Conservation (phyloP, 108 stramenopile genomes). For the Nitzschia palea region DNA sequence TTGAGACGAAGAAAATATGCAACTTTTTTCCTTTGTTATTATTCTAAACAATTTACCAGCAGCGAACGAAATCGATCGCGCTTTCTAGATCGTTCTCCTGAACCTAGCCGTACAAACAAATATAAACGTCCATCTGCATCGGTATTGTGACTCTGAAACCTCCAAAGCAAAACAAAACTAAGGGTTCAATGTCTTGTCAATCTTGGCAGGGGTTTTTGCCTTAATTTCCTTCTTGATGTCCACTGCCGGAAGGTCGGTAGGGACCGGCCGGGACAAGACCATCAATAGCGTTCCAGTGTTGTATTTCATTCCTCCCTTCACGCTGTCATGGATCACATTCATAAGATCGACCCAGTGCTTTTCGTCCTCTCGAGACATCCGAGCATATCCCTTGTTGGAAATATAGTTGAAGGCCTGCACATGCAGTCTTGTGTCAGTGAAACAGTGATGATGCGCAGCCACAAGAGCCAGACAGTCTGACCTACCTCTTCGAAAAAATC, state of each 20-base stretch:
- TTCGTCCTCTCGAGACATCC: constrained; percentile 81
- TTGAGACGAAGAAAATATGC: too few species aligned
- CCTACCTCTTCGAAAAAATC: constrained; percentile 86
- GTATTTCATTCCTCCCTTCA: constrained; percentile 89
- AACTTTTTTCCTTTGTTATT: too few species aligned
- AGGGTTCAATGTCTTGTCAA: constrained; percentile 45
- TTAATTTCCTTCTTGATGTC: constrained; percentile 36
- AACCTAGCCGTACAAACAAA: neutral
- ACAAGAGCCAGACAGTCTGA: neutral
- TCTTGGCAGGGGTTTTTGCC: constrained; percentile 31
- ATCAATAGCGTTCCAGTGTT: constrained; percentile 87
- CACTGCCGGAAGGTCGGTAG: neutral
- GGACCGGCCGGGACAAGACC: constrained; percentile 81
- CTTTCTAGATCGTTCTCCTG: neutral
- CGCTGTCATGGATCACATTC: constrained; percentile 81
- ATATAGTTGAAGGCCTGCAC: constrained; percentile 89
- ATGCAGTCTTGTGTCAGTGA: neutral
- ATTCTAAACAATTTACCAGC: constrained; percentile 4
- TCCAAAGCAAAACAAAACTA: constrained; percentile 9
- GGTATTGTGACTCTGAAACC: neutral
- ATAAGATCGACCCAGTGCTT: constrained; percentile 87
- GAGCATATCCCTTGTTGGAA: constrained; percentile 88
- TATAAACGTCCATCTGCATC: neutral
- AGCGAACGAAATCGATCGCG: constrained; percentile 7
- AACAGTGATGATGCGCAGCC: neutral